phyloP scores from a whole-genome alignment of 805 yeast genomes.

The Peterozyma xylosa region DNA sequence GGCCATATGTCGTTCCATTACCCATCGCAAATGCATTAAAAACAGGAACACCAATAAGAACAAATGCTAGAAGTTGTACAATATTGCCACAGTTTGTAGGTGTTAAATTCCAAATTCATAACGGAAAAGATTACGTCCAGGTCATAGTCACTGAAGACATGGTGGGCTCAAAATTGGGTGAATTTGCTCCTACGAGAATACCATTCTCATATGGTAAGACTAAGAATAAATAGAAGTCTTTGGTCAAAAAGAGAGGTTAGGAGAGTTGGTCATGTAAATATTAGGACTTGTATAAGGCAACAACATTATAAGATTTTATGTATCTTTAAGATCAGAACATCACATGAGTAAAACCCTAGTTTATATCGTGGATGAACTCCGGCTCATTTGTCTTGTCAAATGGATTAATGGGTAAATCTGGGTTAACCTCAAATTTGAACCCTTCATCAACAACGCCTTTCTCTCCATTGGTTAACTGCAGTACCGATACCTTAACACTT shows the following conservation, averaged over 20 bases:
- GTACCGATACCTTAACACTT: conserved; percentile 59
- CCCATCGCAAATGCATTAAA: conserved; percentile 84
- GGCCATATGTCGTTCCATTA: conserved; percentile 90
- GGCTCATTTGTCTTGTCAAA: conserved; percentile 46
- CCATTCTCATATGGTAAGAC: conserved; percentile 76
- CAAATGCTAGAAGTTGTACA: conserved; percentile 94
- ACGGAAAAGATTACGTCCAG: conserved; percentile 90
- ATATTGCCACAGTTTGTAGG: conserved; percentile 96
- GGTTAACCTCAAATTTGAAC: conserved; percentile 47
- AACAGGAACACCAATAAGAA: conserved; percentile 80
- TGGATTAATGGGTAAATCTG: conserved; percentile 66
- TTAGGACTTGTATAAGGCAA: neutral
- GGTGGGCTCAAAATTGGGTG: conserved; percentile 96
- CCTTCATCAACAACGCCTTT: neutral
- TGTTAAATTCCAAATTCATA: conserved; percentile 87
- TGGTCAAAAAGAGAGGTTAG: neutral
- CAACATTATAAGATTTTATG: neutral
- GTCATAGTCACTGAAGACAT: conserved; percentile 84
- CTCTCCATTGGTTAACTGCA: conserved; percentile 33
- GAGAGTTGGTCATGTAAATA: neutral
- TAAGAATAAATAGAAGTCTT: conserved; percentile 40
- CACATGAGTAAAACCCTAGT: too few relatives aligned
- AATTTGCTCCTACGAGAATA: conserved; percentile 91
- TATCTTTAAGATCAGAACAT: too few relatives aligned
- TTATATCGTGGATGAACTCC: conserved; percentile 32